These are phyloP conservation scores for Papiliotrema nemorosa DNA, from an alignment of 1,284 basidiomycete species.

Conservation along the genomic window DNA sequence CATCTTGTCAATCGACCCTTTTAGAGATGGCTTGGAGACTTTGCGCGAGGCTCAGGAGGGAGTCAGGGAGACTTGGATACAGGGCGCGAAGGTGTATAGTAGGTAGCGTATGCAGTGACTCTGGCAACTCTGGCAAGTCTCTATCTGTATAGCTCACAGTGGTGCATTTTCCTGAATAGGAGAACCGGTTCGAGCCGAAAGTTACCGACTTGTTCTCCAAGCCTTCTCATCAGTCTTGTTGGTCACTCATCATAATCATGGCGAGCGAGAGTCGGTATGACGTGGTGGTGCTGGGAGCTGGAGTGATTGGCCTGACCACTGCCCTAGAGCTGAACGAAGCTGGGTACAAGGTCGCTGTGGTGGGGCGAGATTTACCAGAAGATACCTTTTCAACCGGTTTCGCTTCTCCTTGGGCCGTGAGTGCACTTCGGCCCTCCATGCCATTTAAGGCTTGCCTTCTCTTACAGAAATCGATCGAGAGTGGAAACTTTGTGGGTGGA, in stretches of 20 bases:
- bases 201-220: too few relatives aligned
- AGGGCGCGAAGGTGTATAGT: constrained; percentile 18
- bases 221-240: too few relatives aligned
- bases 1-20: constrained; percentile 27
- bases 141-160: too few relatives aligned
- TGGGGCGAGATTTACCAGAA: constrained; percentile 64
- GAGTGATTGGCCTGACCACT: constrained; percentile 52
- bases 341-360: constrained; percentile 57
- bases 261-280: too few relatives aligned
- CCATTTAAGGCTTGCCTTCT: background rate
- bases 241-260: too few relatives aligned
- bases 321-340: constrained; percentile 49
- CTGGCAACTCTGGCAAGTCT: too few relatives aligned
- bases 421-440: constrained; percentile 2
- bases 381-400: constrained; percentile 61
- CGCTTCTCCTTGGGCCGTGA: constrained; percentile 65
- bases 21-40: constrained; percentile 20
- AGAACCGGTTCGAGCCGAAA: too few relatives aligned
- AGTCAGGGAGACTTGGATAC: constrained; percentile 27
- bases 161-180: too few relatives aligned
- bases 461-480: too few relatives aligned
- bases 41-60: constrained; percentile 24
- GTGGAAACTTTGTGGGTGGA: background rate
- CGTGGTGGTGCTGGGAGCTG: constrained; percentile 43
- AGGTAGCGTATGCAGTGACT: too few relatives aligned